Conservation (phyloP, 2,329 filamentous ascomycete genomes). For the Venturia asperata region DNA sequence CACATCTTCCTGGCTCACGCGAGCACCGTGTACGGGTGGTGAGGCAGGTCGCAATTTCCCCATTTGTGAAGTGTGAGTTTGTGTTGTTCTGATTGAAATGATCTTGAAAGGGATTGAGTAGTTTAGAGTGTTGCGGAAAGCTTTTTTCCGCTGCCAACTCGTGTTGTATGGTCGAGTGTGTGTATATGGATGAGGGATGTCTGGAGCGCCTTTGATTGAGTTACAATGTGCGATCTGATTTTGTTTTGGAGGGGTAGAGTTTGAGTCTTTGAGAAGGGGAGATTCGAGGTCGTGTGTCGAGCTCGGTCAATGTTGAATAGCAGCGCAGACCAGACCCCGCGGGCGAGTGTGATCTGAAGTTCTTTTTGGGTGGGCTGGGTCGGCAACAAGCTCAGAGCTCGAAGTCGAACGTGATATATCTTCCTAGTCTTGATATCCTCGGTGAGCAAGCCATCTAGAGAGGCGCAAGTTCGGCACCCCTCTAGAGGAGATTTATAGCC, state of each 20-base stretch:
- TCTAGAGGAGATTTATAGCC: slow-evolving; percentile 85
- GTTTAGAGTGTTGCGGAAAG: background rate
- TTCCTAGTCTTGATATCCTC: slow-evolving; percentile 56
- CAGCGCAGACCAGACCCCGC: slow-evolving; percentile 5
- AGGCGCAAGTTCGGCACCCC: slow-evolving; percentile 53
- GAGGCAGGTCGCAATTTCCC: background rate
- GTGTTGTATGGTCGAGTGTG: background rate
- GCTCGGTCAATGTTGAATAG: background rate
- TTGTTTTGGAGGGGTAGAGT: background rate
- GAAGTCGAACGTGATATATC: slow-evolving; percentile 27
- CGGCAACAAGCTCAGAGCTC: slow-evolving; percentile 16
- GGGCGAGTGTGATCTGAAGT: slow-evolving; percentile 7
- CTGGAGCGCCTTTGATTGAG: background rate
- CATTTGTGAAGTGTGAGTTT: background rate
- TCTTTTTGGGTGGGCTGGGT: slow-evolving; percentile 9
- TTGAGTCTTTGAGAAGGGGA: background rate
- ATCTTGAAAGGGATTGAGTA: background rate
- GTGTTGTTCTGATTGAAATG: background rate
- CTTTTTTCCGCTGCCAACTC: background rate
- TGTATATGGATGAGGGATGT: background rate
- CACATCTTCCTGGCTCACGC: slow-evolving; percentile 16
- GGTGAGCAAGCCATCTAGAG: slow-evolving; percentile 81
- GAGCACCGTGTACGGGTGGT: slow-evolving; percentile 5
- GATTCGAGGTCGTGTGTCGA: background rate
- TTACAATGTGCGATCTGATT: background rate